A percentile compares a stretch with the other conserved stretches of the same genome.
Evolutionary conservation across 2,329 filamentous ascomycete genomes (phyloP).

Genomic region (Trichoderma sp.): DNA sequence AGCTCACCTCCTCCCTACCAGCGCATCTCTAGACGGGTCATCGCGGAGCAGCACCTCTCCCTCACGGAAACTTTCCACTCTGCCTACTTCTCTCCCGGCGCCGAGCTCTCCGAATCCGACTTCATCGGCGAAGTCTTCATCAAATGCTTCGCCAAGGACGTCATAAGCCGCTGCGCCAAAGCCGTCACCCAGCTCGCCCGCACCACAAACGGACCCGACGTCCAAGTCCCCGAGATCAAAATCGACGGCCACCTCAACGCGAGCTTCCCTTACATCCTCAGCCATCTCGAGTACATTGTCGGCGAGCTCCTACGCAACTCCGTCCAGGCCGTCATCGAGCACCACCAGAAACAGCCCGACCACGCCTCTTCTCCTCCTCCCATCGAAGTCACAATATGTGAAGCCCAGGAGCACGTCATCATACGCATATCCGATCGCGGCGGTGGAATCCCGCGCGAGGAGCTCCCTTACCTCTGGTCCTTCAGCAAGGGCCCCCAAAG

Average conservation of each 20-base stretch:
- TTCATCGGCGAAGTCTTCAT: constrained; percentile 96
- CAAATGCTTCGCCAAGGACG: constrained; percentile 86
- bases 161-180: constrained; percentile 79
- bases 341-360: constrained; percentile 49
- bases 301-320: constrained; percentile 94
- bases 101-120: constrained; percentile 71
- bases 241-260: constrained; percentile 84
- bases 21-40: constrained; percentile 93
- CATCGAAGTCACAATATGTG: constrained; percentile 92
- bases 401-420: constrained; percentile 91
- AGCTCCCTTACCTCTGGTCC: constrained; percentile 90
- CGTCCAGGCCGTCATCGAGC: constrained; percentile 87
- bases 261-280: constrained; percentile 94
- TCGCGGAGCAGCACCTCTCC: constrained; percentile 94
- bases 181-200: constrained; percentile 74
- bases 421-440: constrained; percentile 95
- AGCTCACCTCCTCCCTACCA: constrained; percentile 38
- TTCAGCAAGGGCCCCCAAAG: constrained; percentile 91
- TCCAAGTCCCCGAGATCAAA: constrained; percentile 75
- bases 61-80: constrained; percentile 93
- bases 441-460: constrained; percentile 82
- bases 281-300: constrained; percentile 95
- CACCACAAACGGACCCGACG: constrained; percentile 71
- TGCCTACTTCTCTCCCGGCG: constrained; percentile 83
- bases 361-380: constrained; percentile 56